Conservation (phyloP, 805 yeast genomes). For the Yarrowia sp. region DNA sequence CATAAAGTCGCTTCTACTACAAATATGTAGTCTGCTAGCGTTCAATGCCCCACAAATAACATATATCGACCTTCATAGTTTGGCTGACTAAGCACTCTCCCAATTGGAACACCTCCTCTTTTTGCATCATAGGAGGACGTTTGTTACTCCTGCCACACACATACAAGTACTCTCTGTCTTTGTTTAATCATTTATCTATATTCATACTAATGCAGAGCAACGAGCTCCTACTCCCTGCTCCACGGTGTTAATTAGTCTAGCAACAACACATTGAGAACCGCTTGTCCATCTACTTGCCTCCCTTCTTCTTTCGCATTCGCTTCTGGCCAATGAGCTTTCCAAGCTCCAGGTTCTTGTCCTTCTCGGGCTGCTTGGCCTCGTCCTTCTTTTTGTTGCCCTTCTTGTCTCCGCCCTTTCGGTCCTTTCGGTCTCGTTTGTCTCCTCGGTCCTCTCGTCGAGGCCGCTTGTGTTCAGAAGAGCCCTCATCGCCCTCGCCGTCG, state of each 20-base stretch:
- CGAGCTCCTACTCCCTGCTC: background rate
- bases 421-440: constrained; percentile 26
- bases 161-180: too few species aligned
- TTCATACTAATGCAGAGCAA: constrained; percentile 9
- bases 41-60: too few species aligned
- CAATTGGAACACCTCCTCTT: too few species aligned
- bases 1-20: too few species aligned
- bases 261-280: constrained; percentile 1
- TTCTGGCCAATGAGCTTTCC: constrained; percentile 48
- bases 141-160: too few species aligned
- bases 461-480: background rate
- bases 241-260: constrained; percentile 6
- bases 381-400: constrained; percentile 11
- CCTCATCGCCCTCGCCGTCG: constrained; percentile 38
- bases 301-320: constrained; percentile 47
- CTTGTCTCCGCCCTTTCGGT: constrained; percentile 15
- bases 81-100: background rate
- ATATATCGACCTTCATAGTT: too few species aligned
- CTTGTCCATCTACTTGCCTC: constrained; percentile 10
- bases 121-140: background rate
- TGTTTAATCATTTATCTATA: constrained; percentile 2
- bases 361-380: constrained; percentile 21
- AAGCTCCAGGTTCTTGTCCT: constrained; percentile 43
- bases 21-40: too few species aligned
- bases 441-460: constrained; percentile 33